Base-by-base conservation (phyloP, 2,329 filamentous ascomycete species). In the Fusarium sp. region DNA sequence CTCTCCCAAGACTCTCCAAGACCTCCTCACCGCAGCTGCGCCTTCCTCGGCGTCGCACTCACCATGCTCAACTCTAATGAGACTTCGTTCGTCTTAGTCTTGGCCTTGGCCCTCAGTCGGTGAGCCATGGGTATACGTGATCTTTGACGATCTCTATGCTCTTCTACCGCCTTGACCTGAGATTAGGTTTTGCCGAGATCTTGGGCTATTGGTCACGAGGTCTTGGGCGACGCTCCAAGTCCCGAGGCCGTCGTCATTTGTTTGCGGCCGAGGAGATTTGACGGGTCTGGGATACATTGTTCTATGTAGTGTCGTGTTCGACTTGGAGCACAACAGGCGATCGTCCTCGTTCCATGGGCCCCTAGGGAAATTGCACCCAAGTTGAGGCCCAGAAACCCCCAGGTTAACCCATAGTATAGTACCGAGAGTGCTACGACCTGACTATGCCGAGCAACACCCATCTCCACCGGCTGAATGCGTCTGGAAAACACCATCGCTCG, bases 1-100 rank as follows among this genome's bases (percentile, higher is more conserved):
- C n/a, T 31, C 47, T 50, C 47, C 36, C 12, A 11, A 7, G 27
- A 31, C 28, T 28, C 12, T 31, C 16, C 43, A 46, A 12, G 18
- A 28, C 52, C 39, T 48, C 41, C 44, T 62, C 52, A 59, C 54
- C 47, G 60, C 31, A 40, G 55, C 55, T 59, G 54, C 54, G 54
- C 60, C 60, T 48, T 64, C 40, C 60, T 64, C 54, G 60, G 60
- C 60, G 34, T 41, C 59, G 41, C 36, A 31, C 27, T 47, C 28
- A 28, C 28, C 28, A 23, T 23, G 18, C 18, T 23, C 18, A 23
- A 23, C 31, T 34, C 31, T 34, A 34, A 34, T 34, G 31, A 34
- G 31, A 34, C 31, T 34, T 34, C 31, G 31, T 34, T 34, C 18
- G 18, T 23, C 18, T 23, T 23, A 4, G 18, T 37, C 36, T 36